Conservation (phyloP, 805 yeast genomes). For the Metschnikowia baotianmanensis region DNA sequence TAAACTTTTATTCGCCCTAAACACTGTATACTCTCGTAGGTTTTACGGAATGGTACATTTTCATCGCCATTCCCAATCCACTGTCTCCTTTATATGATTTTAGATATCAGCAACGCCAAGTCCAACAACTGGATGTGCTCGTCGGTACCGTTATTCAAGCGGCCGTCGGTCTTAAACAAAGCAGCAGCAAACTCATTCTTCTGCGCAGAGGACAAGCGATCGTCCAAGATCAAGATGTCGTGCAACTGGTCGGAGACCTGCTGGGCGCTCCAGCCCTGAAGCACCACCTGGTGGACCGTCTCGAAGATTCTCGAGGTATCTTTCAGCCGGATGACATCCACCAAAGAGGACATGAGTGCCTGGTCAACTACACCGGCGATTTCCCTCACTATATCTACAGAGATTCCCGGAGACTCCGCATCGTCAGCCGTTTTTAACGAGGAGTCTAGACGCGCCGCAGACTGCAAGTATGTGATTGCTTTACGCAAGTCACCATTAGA, state of each 20-base stretch:
- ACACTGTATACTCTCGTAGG: no score
- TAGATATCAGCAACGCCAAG: constrained; percentile 39
- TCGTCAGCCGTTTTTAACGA: constrained; percentile 13
- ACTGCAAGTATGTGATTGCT: constrained; percentile 84
- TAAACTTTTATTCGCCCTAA: no score
- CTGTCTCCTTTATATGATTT: not conserved
- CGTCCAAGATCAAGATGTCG: constrained; percentile 59
- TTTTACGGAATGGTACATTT: not conserved
- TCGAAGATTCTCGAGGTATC: constrained; percentile 31
- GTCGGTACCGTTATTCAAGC: constrained; percentile 80
- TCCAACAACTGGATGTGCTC: constrained; percentile 82
- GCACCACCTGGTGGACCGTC: constrained; percentile 48
- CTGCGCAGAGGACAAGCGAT: constrained; percentile 44
- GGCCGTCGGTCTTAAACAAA: constrained; percentile 72
- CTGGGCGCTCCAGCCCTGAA: constrained; percentile 78
- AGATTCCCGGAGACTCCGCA: constrained; percentile 34
- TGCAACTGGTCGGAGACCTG: constrained; percentile 72
- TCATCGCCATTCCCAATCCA: not conserved
- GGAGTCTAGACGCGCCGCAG: constrained; percentile 18
- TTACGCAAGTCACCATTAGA: constrained; percentile 90
- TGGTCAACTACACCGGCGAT: constrained; percentile 74
- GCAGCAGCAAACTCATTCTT: constrained; percentile 65
- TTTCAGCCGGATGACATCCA: constrained; percentile 30
- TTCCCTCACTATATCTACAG: constrained; percentile 54
- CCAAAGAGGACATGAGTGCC: constrained; percentile 40